Evolutionary conservation across 164 flowering plant species (phyloP), one percentile per base, ranked within the genome.

Genomic region (Macadamia integrifolia): DNA sequence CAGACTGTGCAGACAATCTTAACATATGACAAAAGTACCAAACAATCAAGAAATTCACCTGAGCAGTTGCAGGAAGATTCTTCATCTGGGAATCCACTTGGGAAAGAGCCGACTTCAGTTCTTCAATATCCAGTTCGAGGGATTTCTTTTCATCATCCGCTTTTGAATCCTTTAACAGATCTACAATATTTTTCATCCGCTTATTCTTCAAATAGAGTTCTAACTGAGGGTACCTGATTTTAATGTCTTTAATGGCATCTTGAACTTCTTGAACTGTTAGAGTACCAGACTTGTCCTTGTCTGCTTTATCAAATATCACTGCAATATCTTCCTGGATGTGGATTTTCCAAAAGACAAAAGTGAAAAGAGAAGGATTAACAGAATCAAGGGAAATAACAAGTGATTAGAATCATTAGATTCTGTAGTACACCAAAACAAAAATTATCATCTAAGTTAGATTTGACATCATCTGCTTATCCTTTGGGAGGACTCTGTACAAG

Each of bases 311-410:
- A 69, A 93, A 93, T 71, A 93, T 91, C 9, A 83, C 86, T 0
- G 86, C 65, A 28, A 91, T 83, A 75, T 93, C 98, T 75, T 90
- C 97, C 98, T 93, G n/a, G n/a, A n/a, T n/a, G n/a, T n/a, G n/a
- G n/a, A n/a, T n/a, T n/a, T n/a, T n/a, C n/a, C n/a, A n/a, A n/a
- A n/a, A n/a, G n/a, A n/a, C n/a, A n/a, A n/a, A n/a, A n/a, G n/a
- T n/a, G n/a, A n/a, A n/a, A n/a, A n/a, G n/a, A n/a, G n/a, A n/a
- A n/a, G n/a, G n/a, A n/a, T n/a, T n/a, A n/a, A n/a, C n/a, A n/a
- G n/a, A n/a, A n/a, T n/a, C n/a, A n/a, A n/a, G n/a, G n/a, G n/a
- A n/a, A n/a, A n/a, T n/a, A n/a, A n/a, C n/a, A n/a, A n/a, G n/a
- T n/a, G n/a, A n/a, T n/a, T n/a, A n/a, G n/a, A n/a, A n/a, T n/a